These are phyloP conservation scores for Hericium rajendrae DNA, from an alignment of 768 basidiomycete species.

Conservation along the genomic window DNA sequence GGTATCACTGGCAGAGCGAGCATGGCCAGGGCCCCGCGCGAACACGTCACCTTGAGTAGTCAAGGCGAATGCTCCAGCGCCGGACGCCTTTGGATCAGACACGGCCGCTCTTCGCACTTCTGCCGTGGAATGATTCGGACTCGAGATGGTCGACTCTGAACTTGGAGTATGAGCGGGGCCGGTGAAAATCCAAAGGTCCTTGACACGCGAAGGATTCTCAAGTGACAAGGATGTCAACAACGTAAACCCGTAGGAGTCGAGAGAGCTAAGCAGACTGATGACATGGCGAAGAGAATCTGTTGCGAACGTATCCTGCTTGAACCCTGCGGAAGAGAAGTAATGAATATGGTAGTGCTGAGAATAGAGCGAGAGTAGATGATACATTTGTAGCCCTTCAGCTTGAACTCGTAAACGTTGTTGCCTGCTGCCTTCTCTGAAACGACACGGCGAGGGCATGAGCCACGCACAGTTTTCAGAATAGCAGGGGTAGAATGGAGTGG, in stretches of 20 bases:
- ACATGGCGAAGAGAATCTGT: conserved; percentile 67
- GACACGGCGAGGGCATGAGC: conserved; percentile 73
- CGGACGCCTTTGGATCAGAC: too few species aligned
- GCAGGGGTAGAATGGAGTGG: conserved; percentile 70
- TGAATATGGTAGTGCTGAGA: conserved; percentile 9
- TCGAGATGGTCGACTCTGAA: conserved; percentile 15
- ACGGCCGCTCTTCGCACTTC: too few species aligned
- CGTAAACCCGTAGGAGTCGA: conserved; percentile 60
- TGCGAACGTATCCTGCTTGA: conserved; percentile 68
- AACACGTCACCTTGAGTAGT: too few species aligned
- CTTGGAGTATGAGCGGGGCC: conserved; percentile 34
- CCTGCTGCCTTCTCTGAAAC: conserved; percentile 70
- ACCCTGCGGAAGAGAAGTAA: conserved; percentile 39
- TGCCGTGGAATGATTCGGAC: background rate
- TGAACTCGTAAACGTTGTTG: conserved; percentile 68
- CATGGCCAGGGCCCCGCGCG: background rate
- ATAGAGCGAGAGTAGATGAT: conserved; percentile 19
- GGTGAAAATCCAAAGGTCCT: conserved; percentile 73
- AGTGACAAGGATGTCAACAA: conserved; percentile 65
- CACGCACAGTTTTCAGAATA: conserved; percentile 69
- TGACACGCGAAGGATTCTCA: conserved; percentile 59
- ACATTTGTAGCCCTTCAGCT: conserved; percentile 77
- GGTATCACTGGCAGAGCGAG: conserved; percentile 1
- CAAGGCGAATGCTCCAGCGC: too few species aligned
- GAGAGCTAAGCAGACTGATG: conserved; percentile 51